Evolutionary conservation across 495 filamentous ascomycete genomes (phyloP).

Genomic region (Pyrenula aspistea): DNA sequence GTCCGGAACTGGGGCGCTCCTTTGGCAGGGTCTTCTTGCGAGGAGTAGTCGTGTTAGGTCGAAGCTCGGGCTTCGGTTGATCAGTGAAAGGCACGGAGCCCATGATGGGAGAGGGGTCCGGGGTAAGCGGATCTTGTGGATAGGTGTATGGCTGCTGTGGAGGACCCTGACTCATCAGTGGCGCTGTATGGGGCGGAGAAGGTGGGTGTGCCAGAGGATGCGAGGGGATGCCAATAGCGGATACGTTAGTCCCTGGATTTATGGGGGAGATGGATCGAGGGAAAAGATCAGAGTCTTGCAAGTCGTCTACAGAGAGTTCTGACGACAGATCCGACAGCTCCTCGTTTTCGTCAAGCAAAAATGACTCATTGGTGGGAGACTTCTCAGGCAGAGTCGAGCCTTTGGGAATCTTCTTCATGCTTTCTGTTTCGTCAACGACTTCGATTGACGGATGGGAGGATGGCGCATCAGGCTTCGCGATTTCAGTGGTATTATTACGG

Average conservation of each 20-base stretch:
- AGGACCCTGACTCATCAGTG: constrained; percentile 32
- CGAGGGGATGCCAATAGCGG: constrained; percentile 39
- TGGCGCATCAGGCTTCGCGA: constrained; percentile 5
- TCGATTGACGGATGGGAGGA: constrained; percentile 38
- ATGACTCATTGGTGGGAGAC: constrained; percentile 34
- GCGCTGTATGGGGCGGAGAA: constrained; percentile 44
- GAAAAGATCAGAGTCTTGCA: constrained; percentile 33
- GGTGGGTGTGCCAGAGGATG: constrained; percentile 64
- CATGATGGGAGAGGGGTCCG: constrained; percentile 34
- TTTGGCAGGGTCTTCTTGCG: background rate
- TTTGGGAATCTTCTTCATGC: constrained; percentile 36
- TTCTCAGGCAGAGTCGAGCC: constrained; percentile 31
- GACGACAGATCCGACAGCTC: constrained; percentile 68
- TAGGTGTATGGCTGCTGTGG: constrained; percentile 28
- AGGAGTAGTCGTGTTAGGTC: background rate
- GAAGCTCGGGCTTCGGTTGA: constrained; percentile 12
- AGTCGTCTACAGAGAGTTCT: constrained; percentile 60
- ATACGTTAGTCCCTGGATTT: no score
- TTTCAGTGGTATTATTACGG: constrained; percentile 18
- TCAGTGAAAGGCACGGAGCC: constrained; percentile 7
- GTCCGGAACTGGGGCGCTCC: constrained; percentile 27
- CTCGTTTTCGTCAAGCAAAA: constrained; percentile 56
- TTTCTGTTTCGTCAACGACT: constrained; percentile 47
- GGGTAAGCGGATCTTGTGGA: constrained; percentile 34
- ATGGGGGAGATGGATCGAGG: background rate